Evolutionary conservation across 495 filamentous ascomycete genomes (phyloP).

Genomic region (Penicillium simplicissimum): DNA sequence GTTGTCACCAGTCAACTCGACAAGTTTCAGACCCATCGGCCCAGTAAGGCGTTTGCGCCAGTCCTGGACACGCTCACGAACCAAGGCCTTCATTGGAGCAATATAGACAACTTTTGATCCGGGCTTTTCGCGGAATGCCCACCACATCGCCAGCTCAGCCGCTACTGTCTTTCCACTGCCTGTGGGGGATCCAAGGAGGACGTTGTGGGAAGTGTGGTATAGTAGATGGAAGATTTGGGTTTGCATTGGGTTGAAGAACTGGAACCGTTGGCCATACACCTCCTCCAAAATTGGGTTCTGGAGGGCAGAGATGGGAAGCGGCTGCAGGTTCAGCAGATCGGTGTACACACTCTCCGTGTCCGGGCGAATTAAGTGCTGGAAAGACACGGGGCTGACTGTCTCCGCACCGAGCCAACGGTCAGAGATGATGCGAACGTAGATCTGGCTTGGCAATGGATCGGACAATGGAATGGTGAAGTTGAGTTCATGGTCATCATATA

Average conservation of each 20-base stretch:
- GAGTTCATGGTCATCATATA: constrained; percentile 92
- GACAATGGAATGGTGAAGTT: constrained; percentile 96
- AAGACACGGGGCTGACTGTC: constrained; percentile 90
- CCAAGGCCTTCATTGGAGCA: constrained; percentile 97
- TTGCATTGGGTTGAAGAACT: constrained; percentile 99
- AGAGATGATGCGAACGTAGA: constrained; percentile 91
- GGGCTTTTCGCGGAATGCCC: constrained; percentile 94
- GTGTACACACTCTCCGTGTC: constrained; percentile 98
- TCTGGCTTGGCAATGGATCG: constrained; percentile 89
- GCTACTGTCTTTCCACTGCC: constrained; percentile 97
- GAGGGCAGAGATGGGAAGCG: constrained; percentile 81
- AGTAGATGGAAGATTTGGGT: constrained; percentile 96
- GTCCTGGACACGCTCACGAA: constrained; percentile 94
- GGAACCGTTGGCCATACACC: constrained; percentile 83
- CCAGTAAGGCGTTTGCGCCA: constrained; percentile 83
- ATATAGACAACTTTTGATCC: constrained; percentile 99
- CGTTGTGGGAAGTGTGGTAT: constrained; percentile 88
- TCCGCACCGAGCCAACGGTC: constrained; percentile 98
- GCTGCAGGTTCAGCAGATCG: constrained; percentile 87
- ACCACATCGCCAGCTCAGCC: constrained; percentile 99
- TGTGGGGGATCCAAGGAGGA: constrained; percentile 94
- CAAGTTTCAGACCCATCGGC: constrained; percentile 85
- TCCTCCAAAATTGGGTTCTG: constrained; percentile 87
- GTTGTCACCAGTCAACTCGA: constrained; percentile 97
- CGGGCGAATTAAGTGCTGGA: constrained; percentile 95